Conservation (phyloP, 371 early-diverging fungal genomes). For the Rhizopus sp. region DNA sequence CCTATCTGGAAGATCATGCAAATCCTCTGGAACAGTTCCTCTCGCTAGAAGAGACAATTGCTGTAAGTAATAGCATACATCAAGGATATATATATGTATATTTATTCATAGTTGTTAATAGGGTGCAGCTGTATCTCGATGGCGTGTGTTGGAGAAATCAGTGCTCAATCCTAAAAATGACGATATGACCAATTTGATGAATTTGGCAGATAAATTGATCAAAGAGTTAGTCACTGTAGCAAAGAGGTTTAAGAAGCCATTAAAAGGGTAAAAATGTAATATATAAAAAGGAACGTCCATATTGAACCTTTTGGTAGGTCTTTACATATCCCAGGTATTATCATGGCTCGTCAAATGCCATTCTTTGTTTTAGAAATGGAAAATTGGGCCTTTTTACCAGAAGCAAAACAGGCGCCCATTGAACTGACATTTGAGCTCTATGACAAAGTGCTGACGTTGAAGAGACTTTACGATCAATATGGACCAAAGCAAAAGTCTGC, state of each 20-base stretch:
- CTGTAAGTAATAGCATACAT: constrained; percentile 30
- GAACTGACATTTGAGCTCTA: constrained; percentile 54
- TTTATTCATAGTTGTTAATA: constrained; percentile 2
- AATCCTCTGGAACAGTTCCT: constrained; percentile 38
- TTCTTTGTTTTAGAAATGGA: constrained; percentile 57
- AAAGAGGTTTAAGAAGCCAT: constrained; percentile 44
- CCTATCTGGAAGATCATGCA: constrained; percentile 45
- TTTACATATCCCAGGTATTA: constrained; percentile 44
- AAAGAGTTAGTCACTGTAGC: constrained; percentile 44
- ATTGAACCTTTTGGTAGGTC: constrained; percentile 16
- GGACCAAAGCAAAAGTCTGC: constrained; percentile 48
- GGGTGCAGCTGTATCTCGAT: constrained; percentile 56
- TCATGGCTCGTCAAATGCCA: constrained; percentile 56
- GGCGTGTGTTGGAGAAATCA: constrained; percentile 44
- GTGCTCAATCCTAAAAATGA: constrained; percentile 33
- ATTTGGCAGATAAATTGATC: constrained; percentile 49
- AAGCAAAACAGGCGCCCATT: constrained; percentile 47
- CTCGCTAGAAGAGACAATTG: constrained; percentile 45
- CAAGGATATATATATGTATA: neutral
- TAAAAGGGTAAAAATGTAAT: constrained; percentile 36
- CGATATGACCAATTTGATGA: constrained; percentile 39
- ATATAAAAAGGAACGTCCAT: neutral
- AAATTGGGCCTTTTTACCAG: constrained; percentile 49
- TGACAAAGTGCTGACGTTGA: constrained; percentile 50
- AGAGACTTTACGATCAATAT: constrained; percentile 50